Base-by-base conservation (phyloP, 495 filamentous ascomycete species). In the Elaphomyces granulatus region DNA sequence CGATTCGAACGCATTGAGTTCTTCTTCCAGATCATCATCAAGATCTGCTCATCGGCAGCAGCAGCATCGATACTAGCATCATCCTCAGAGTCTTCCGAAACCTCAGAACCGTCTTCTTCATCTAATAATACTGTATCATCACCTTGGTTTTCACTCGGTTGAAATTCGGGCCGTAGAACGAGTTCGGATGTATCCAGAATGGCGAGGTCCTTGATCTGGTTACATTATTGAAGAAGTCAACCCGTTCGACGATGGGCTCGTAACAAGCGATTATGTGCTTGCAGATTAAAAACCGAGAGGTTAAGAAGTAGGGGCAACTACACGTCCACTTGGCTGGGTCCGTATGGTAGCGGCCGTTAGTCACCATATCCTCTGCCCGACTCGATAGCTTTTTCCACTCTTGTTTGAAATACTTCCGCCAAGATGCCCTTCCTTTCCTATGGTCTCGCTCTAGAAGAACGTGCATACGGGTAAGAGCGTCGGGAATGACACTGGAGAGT, bases 201-300 rank as follows among this genome's bases (percentile, higher is more conserved):
- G 38, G 38, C 30, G 18, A 31, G 38, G 31, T 19, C 8, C n/a
- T 40, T 40, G 14, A 15, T 15, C 38, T 20, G n/a, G 15, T 30
- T 15, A 40, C 26, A 7, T 15, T 40, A 26, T 39, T 17, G 23
- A 39, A 39, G 15, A 39, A 39, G 19, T 23, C 20, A 3, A 21
- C n/a, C 3, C 15, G 30, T 15, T 20, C 20, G 23, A 28, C 23
- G 12, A 28, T 28, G 30, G 26, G 31, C 23, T 40, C 38, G 31
- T 30, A 40, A 28, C 20, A 40, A 32, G 18, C 20, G 28, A 40
- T 31, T 34, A 42, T 20, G 18, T 42, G 40, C 34, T 42, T 42
- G 40, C 40, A 42, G 7, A 35, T 35, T 17, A 42, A 31, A 21
- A 42, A 42, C 14, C 40, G 40, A 23, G 30, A 34, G 23, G 17